Evolutionary conservation across 108 stramenopile genomes (phyloP).

Genomic region (Aurantiochytrium sp.): DNA sequence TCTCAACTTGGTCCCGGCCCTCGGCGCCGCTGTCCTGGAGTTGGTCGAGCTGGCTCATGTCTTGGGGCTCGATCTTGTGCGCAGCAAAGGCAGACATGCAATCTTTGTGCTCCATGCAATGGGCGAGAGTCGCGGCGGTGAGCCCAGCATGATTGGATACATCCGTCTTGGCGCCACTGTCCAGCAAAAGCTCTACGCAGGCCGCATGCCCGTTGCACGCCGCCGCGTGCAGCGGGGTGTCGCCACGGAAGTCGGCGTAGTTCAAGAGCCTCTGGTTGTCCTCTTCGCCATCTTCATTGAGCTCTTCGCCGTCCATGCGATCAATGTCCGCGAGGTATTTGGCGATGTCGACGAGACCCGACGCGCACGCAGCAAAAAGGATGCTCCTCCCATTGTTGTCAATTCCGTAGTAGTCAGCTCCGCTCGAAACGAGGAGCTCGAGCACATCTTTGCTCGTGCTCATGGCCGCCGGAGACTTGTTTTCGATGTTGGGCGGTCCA

Average conservation of each 20-base stretch:
- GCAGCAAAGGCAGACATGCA: background rate
- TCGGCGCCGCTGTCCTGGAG: no score
- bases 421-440: background rate
- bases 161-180: background rate
- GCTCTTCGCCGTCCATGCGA: background rate
- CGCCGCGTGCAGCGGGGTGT: conserved; percentile 40
- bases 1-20: background rate
- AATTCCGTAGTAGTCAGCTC: conserved; percentile 5
- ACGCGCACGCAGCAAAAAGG: background rate
- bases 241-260: conserved; percentile 29
- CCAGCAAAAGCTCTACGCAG: conserved; percentile 22
- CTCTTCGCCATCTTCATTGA: background rate
- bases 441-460: background rate
- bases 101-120: background rate
- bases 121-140: background rate
- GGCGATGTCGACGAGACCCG: background rate
- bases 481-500: background rate
- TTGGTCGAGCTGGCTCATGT: background rate
- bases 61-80: background rate
- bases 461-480: background rate
- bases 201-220: conserved; percentile 32
- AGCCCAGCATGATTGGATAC: background rate
- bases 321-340: background rate
- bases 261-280: background rate
- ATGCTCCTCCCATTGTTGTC: conserved; percentile 7